Evolutionary conservation across 2,329 filamentous ascomycete species (phyloP), one percentile per base, ranked within the genome.

Genomic region (Fusarium sp.): DNA sequence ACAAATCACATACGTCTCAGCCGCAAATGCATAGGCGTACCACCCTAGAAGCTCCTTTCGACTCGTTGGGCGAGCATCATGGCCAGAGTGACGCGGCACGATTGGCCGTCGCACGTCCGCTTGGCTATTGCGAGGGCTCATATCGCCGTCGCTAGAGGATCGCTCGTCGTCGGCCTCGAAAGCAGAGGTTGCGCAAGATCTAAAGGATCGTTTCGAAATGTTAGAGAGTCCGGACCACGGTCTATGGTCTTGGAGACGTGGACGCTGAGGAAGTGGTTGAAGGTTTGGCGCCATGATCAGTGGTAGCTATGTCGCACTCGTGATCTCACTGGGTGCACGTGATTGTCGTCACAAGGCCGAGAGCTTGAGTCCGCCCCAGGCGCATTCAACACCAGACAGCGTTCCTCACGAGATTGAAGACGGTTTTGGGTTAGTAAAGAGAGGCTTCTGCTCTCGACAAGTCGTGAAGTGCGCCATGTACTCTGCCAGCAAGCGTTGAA

Each of bases 21-120:
- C 95, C 30, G 96, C 96, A 87, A 97, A 98, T 47, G 93, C 93
- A 85, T 98, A 98, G 81, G 93, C 92, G 83, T 98, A 99, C 94
- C 97, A 99, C 77, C 96, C 96, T 44, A 91, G 87, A 69, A 98
- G 89, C 88, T 99, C 96, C 82, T 93, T 96, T 77, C 85, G 85
- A 82, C 94, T 98, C 15, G 96, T 98, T 63, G 93, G 90, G n/a
- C 96, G 89, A 30, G 91, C 93, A 82, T 99, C 96, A 81, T 98
- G 94, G 70, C 93, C 94, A 6, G 88, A 87, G 81, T 97, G 98
- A 65, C 90, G 87, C 62, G 89, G 82, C 69, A 75, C 75, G 72
- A 75, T 74, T 64, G 80, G 75, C 56, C 71, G 81, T 72, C 80
- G 78, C 75, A 80, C 77, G 68, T 80, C 83, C 73, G 80, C 77